A percentile compares a stretch with the other conserved stretches of the same genome.
These are phyloP conservation scores for Starmerella riodocensis DNA, from an alignment of 805 yeast genomes.

Conservation along the genomic window DNA sequence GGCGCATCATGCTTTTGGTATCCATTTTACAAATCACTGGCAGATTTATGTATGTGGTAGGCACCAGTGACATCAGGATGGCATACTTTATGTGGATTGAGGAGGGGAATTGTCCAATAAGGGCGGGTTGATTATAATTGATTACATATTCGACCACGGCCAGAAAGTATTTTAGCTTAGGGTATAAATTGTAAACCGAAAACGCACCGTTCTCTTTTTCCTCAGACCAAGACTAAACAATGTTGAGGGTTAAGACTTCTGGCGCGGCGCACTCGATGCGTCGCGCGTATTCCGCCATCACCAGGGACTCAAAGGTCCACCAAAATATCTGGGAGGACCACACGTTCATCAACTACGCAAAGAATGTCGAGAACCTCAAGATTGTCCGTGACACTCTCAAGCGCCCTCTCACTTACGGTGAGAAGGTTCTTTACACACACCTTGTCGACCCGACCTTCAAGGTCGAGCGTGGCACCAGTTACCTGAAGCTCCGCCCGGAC, in stretches of 20 bases:
- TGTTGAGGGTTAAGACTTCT: slow-evolving; percentile 16
- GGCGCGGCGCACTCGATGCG: slow-evolving; percentile 14
- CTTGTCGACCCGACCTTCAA: slow-evolving; percentile 83
- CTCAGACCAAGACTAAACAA: slow-evolving; percentile 1
- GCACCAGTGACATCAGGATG: no score
- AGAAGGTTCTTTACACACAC: slow-evolving; percentile 89
- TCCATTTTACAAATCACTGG: no score
- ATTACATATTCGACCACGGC: slow-evolving; percentile 14
- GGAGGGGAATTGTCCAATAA: slow-evolving; percentile 9
- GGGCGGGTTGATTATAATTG: slow-evolving; percentile 7
- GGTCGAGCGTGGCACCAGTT: slow-evolving; percentile 74
- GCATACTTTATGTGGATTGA: not conserved
- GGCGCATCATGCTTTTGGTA: no score
- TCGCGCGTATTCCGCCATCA: slow-evolving; percentile 27
- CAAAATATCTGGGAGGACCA: slow-evolving; percentile 50
- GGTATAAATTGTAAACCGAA: slow-evolving; percentile 1
- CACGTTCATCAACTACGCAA: slow-evolving; percentile 83
- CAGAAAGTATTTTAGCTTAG: slow-evolving; percentile 9
- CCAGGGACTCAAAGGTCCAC: slow-evolving; percentile 60
- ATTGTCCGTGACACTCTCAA: slow-evolving; percentile 69
- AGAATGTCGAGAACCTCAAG: slow-evolving; percentile 75
- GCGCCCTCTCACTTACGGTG: slow-evolving; percentile 90
- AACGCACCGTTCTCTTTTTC: not conserved
- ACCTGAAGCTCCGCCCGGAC: slow-evolving; percentile 90
- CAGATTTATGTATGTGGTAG: no score